Base-by-base conservation (phyloP, 805 yeast species). In the Osmozyma mogii region DNA sequence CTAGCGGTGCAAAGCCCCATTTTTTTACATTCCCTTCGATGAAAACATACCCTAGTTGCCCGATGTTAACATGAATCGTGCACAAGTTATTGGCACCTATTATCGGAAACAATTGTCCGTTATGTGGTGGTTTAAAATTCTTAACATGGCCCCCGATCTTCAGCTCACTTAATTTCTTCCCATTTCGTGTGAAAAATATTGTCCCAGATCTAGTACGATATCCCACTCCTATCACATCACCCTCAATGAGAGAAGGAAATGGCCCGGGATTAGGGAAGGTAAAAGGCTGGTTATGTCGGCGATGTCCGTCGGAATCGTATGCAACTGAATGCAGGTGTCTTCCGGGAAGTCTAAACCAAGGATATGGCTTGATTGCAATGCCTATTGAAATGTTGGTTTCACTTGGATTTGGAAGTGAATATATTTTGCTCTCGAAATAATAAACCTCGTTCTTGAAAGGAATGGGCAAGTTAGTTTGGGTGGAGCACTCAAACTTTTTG, bases 211-310 rank as follows among this genome's bases (percentile, higher is more conserved):
- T 65, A 2, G 84, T 75, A 36, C 89, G 69, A 49, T 84, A 82
- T 0, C 98, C 98, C 17, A 89, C 73, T 2, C 98, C 98, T 9
- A 92, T 68, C 18, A 92, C 94, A 53, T 92, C 98, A 17, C 96
- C 96, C 40, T 81, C 76, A 20, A 73, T 68, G 27, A 78, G 55
- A 15, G 53, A 43, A 0, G 94, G 89, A 68, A 45, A 78, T 43
- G 42, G 70, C 36, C 49, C 69, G 37, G 51, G 84, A 56, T 43
- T 59, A 45, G 34, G 52, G 44, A 51, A 48, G 4, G 56, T 47
- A 35, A 84, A 84, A 5, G 96, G 85, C 50, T 82, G 84, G 50
- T 84, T 85, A 37, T 73, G 69, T 31, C 96, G 68, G 33, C 94
- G 68, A 35, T 71, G 65, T 3, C 97, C 98, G 30, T 70, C 70